Evolutionary conservation across 2,329 filamentous ascomycete species (phyloP), one percentile per base, ranked within the genome.

Genomic region (Epichloe brachyelytri): DNA sequence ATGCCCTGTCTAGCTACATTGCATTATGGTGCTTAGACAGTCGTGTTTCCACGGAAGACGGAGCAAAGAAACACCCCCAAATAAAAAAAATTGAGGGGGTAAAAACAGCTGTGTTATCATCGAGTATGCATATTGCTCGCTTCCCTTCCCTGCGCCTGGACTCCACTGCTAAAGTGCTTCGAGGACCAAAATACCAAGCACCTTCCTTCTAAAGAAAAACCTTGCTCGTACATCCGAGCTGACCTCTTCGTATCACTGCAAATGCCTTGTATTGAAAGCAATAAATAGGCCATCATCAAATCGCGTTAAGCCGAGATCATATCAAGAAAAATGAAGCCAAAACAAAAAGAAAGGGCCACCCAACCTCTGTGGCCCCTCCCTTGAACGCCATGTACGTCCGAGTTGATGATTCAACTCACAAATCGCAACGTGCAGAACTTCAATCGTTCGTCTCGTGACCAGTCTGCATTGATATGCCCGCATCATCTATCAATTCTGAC

Each of bases 401-500:
- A 33, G 14, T 10, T 33, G n/a, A 30, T 39, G n/a, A 10, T 19
- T 11, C 37, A 26, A n/a, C 20, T 41, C 30, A 38, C 12, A 12
- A 40, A n/a, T 61, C 53, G 62, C 41, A 59, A 53, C 46, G 63
- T 51, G 49, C 14, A 14, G n/a, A 11, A 17, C 10, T 20, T 51
- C 54, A 56, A 51, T 69, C 68, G 55, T 69, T 67, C 50, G 70
- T 55, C 49, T 76, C 69, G 48, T 62, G 65, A 47, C 66, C 64
- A 43, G 66, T 62, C 55, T 71, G 70, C 57, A 72, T 68, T 57
- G 66, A 66, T 51, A 72, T 63, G 49, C 75, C 75, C 40, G 69
- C 68, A 49, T 77, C 62, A 55, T 78, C 77, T 60, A 77, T 68
- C 51, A 71, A 71, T 34, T 79, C 77, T 6, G 77, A 80, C 46